Evolutionary conservation across 73 alveolate species (phyloP).

Genomic region (Stentor coeruleus): DNA sequence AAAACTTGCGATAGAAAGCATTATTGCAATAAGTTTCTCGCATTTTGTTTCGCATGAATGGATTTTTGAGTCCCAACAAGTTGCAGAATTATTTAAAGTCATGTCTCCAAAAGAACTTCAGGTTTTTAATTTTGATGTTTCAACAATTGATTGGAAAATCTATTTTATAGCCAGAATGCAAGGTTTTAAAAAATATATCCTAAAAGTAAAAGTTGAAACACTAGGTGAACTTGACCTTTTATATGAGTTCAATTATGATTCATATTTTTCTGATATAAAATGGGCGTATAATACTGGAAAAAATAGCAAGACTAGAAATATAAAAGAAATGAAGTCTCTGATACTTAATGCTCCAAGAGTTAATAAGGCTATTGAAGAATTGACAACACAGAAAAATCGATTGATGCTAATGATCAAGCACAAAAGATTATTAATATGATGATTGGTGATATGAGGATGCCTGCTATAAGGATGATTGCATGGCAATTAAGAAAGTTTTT

Average conservation of each 20-base stretch:
- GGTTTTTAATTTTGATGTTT: constrained; percentile 54
- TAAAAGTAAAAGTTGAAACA: constrained; percentile 79
- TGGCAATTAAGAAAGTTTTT: constrained; percentile 63
- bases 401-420: constrained; percentile 48
- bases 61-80: constrained; percentile 57
- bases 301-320: constrained; percentile 32
- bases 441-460: constrained; percentile 47
- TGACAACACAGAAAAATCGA: constrained; percentile 39
- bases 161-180: constrained; percentile 54
- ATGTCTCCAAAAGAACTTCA: constrained; percentile 47
- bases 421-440: constrained; percentile 53
- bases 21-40: constrained; percentile 45
- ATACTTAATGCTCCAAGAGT: constrained; percentile 50
- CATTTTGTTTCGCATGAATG: constrained; percentile 65
- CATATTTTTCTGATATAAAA: constrained; percentile 55
- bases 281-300: constrained; percentile 58
- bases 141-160: constrained; percentile 63
- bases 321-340: constrained; percentile 38
- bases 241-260: constrained; percentile 28
- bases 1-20: constrained; percentile 54
- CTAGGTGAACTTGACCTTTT: constrained; percentile 45
- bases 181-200: constrained; percentile 72
- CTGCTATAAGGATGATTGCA: constrained; percentile 47
- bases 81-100: constrained; percentile 21
- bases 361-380: constrained; percentile 46